Conservation (phyloP, 179 eudicot genomes). For the Corrigiola litoralis region DNA sequence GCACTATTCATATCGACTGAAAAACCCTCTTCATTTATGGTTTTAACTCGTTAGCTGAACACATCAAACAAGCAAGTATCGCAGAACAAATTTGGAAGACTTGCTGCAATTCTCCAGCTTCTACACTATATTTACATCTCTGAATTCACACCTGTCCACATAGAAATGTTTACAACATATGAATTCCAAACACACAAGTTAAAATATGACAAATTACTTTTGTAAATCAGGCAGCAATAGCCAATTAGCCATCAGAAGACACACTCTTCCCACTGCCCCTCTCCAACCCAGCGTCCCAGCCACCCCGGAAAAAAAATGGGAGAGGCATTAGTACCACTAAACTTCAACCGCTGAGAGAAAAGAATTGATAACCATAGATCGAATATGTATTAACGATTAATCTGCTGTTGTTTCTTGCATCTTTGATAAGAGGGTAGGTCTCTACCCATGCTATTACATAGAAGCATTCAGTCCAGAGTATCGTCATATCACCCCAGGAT, state of each 20-base stretch:
- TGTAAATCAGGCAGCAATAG: not conserved
- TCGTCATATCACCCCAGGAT: too few species aligned
- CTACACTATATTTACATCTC: constrained; percentile 5
- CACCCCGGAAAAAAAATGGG: not conserved
- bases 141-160: constrained; percentile 28
- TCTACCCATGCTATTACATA: too few species aligned
- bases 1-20: not conserved
- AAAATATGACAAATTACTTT: not conserved
- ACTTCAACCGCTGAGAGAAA: too few species aligned
- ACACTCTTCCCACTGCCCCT: too few species aligned
- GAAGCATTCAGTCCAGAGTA: too few species aligned
- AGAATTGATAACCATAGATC: too few species aligned
- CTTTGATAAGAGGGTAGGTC: too few species aligned
- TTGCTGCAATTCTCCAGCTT: not conserved
- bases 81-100: not conserved
- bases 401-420: too few species aligned
- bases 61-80: not conserved
- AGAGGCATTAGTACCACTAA: not conserved
- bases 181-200: not conserved
- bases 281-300: too few species aligned
- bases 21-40: not conserved
- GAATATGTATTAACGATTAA: too few species aligned
- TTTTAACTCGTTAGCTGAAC: not conserved
- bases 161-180: constrained; percentile 4
- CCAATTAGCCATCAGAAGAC: too few species aligned